phyloP scores from a whole-genome alignment of 2,329 filamentous ascomycete genomes.

The Tothia fuscella region DNA sequence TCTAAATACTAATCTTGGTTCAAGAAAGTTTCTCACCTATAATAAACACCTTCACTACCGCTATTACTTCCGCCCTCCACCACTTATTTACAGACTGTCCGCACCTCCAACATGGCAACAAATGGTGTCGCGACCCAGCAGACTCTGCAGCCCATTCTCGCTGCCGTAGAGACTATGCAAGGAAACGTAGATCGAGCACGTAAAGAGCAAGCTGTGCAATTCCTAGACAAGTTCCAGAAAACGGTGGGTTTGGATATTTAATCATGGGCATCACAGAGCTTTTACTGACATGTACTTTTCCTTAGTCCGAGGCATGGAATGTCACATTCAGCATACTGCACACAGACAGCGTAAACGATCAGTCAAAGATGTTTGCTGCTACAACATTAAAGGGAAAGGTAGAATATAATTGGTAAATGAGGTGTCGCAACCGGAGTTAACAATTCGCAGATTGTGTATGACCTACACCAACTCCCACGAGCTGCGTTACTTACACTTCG shows the following conservation, averaged over 20 bases:
- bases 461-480: conserved; percentile 76
- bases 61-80: conserved; percentile 1
- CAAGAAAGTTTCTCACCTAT: neutral
- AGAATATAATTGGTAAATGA: conserved; percentile 18
- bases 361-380: conserved; percentile 88
- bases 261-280: neutral
- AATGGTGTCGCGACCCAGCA: conserved; percentile 52
- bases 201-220: conserved; percentile 86
- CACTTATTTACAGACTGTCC: conserved; percentile 1
- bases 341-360: conserved; percentile 59
- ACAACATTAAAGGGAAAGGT: conserved; percentile 98
- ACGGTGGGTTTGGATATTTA: conserved; percentile 51
- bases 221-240: conserved; percentile 92
- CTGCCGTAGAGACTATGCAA: conserved; percentile 85
- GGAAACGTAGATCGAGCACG: conserved; percentile 60
- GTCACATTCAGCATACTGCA: conserved; percentile 79
- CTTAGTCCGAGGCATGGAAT: conserved; percentile 79
- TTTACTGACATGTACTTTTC: conserved; percentile 15
- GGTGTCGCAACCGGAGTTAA: conserved; percentile 5
- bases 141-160: conserved; percentile 73
- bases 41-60: neutral
- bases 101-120: conserved; percentile 47
- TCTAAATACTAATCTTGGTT: neutral
- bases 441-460: conserved; percentile 75
- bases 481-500: conserved; percentile 65